phyloP scores from a whole-genome alignment of 2,329 filamentous ascomycete species.

The Alternaria brassicae region DNA sequence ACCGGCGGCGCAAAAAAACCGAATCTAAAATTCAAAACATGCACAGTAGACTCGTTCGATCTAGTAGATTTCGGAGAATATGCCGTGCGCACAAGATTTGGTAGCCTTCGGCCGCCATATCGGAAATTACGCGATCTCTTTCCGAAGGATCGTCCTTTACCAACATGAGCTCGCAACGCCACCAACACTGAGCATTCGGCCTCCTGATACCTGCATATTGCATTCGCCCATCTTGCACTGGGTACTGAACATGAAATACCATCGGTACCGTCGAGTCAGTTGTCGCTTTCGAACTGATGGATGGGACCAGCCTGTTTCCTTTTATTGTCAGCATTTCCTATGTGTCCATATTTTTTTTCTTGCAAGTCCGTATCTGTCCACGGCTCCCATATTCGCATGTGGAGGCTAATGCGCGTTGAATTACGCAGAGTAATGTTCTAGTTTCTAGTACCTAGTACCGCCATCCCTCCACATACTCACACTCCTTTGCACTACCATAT shows the following conservation, averaged over 20 bases:
- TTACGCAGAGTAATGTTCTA: slow-evolving; percentile 44
- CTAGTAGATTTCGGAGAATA: slow-evolving; percentile 1
- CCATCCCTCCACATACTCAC: slow-evolving; percentile 26
- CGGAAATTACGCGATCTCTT: slow-evolving; percentile 10
- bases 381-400: slow-evolving; percentile 17
- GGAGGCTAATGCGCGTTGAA: slow-evolving; percentile 35
- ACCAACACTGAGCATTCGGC: slow-evolving; percentile 10
- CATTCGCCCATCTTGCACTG: neutral
- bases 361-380: slow-evolving; percentile 5
- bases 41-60: neutral
- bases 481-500: slow-evolving; percentile 15
- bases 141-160: slow-evolving; percentile 9
- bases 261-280: neutral
- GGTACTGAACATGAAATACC: neutral
- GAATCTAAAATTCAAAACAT: neutral
- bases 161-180: slow-evolving; percentile 7
- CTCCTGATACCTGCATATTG: slow-evolving; percentile 1
- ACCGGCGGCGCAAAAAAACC: slow-evolving; percentile 26
- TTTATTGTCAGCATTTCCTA: slow-evolving; percentile 2
- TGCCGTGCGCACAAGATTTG: slow-evolving; percentile 1
- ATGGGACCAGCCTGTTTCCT: neutral
- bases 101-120: slow-evolving; percentile 8
- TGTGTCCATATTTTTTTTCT: slow-evolving; percentile 16
- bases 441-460: slow-evolving; percentile 40
- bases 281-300: slow-evolving; percentile 2